phyloP scores from a whole-genome alignment of 2,329 filamentous ascomycete species.

The Botrytis cinerea region DNA sequence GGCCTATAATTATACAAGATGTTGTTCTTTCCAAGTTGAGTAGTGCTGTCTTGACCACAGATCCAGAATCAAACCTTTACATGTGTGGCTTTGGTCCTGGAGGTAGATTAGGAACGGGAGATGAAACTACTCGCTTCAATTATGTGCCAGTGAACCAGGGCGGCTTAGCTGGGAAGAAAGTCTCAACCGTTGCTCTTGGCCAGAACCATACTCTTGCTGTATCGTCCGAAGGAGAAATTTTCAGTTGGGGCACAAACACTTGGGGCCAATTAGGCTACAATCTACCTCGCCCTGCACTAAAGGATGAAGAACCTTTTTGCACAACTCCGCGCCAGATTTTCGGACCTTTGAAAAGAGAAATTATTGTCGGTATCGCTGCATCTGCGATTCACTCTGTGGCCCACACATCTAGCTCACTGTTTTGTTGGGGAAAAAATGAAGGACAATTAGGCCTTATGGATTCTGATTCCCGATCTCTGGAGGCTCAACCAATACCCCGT shows the following conservation, averaged over 20 bases:
- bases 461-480: slow-evolving; percentile 87
- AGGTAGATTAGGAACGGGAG: slow-evolving; percentile 83
- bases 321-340: slow-evolving; percentile 84
- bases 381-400: slow-evolving; percentile 91
- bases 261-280: slow-evolving; percentile 84
- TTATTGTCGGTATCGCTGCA: slow-evolving; percentile 78
- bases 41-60: slow-evolving; percentile 82
- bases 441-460: slow-evolving; percentile 94
- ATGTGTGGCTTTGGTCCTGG: slow-evolving; percentile 90
- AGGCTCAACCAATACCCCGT: slow-evolving; percentile 77
- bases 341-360: slow-evolving; percentile 84
- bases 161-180: slow-evolving; percentile 69
- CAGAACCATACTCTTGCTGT: slow-evolving; percentile 90
- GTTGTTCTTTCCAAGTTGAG: slow-evolving; percentile 89
- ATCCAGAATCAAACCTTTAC: slow-evolving; percentile 87
- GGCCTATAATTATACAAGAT: slow-evolving; percentile 75
- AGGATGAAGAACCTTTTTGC: slow-evolving; percentile 83
- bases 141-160: slow-evolving; percentile 82
- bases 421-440: slow-evolving; percentile 93
- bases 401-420: slow-evolving; percentile 77
- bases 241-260: slow-evolving; percentile 90
- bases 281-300: slow-evolving; percentile 64
- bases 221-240: slow-evolving; percentile 83
- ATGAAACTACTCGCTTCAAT: slow-evolving; percentile 85
- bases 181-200: slow-evolving; percentile 78